A percentile compares a stretch with the other conserved stretches of the same genome.
Evolutionary conservation across 805 yeast genomes (phyloP).

Genomic region (Candida ipomoeae): DNA sequence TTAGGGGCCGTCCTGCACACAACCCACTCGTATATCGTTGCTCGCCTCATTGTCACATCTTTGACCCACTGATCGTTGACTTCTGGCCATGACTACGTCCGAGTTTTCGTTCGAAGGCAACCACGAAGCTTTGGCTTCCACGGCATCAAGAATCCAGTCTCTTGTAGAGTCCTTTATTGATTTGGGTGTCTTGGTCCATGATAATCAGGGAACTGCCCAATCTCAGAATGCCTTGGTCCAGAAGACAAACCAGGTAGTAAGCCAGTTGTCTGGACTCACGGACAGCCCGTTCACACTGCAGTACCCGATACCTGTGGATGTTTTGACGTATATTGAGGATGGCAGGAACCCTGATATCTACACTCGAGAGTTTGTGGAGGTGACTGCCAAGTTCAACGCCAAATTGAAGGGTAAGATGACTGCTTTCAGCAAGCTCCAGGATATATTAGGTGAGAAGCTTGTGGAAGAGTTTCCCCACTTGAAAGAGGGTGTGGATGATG

Average conservation of each 20-base stretch:
- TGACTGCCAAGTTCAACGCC: slow-evolving; percentile 86
- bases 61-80: background rate
- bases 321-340: slow-evolving; percentile 87
- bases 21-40: background rate
- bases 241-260: slow-evolving; percentile 40
- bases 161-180: slow-evolving; percentile 76
- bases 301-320: slow-evolving; percentile 69
- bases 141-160: slow-evolving; percentile 29
- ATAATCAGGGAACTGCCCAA: slow-evolving; percentile 83
- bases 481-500: slow-evolving; percentile 51
- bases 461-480: slow-evolving; percentile 77
- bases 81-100: slow-evolving; percentile 30
- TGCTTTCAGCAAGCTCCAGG: slow-evolving; percentile 62
- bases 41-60: background rate
- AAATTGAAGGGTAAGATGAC: slow-evolving; percentile 77
- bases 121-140: slow-evolving; percentile 28
- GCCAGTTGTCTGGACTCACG: slow-evolving; percentile 34
- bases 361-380: slow-evolving; percentile 93
- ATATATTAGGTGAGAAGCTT: slow-evolving; percentile 64
- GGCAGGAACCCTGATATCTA: slow-evolving; percentile 97
- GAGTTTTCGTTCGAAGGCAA: slow-evolving; percentile 19
- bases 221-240: slow-evolving; percentile 50
- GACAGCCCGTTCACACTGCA: slow-evolving; percentile 31
- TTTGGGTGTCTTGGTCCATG: slow-evolving; percentile 88
- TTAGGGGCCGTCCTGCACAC: background rate